phyloP scores from a whole-genome alignment of 1,139 yeast species.

The Pichia sp. region DNA sequence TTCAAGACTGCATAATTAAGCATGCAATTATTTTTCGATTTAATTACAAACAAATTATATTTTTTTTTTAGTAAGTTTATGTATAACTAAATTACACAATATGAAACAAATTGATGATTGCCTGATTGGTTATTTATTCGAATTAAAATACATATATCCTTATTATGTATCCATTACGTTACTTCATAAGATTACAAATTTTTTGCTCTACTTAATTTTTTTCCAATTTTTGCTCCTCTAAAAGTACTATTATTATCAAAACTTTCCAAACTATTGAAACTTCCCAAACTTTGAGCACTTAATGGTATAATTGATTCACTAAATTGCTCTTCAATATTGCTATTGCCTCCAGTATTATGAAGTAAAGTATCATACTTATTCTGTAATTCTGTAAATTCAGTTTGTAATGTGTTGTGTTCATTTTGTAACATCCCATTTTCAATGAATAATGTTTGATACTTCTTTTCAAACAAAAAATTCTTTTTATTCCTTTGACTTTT shows the following conservation, averaged over 20 bases:
- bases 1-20: constrained; percentile 58
- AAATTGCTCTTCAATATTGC: background rate
- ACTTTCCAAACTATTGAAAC: background rate
- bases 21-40: background rate
- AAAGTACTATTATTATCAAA: background rate
- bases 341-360: background rate
- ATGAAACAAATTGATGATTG: no score
- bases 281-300: background rate
- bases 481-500: background rate
- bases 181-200: background rate
- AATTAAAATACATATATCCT: no score
- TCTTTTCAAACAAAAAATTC: background rate
- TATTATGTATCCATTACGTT: background rate
- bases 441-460: background rate
- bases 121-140: background rate
- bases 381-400: background rate
- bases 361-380: background rate
- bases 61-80: background rate
- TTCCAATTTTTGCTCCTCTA: background rate
- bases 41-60: background rate
- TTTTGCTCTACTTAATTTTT: background rate
- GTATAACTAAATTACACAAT: background rate
- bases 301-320: background rate
- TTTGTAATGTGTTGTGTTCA: background rate
- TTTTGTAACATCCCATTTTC: background rate